Conservation (phyloP, 805 yeast species). For the Candida schatavii region DNA sequence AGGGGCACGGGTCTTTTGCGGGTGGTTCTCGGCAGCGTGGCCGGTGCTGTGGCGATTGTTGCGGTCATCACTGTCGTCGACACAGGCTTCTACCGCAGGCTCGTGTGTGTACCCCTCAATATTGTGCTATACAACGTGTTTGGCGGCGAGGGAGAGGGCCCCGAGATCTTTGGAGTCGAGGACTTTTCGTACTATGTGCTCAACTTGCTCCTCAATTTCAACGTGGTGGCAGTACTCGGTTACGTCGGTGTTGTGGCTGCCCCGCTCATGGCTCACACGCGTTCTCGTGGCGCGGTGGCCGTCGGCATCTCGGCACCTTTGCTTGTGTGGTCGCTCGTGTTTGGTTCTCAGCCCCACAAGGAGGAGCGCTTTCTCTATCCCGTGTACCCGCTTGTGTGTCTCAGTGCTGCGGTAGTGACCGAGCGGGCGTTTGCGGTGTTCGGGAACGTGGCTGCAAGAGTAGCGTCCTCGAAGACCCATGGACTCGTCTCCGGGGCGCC, state of each 20-base stretch:
- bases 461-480: not conserved
- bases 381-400: constrained; percentile 64
- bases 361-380: constrained; percentile 92
- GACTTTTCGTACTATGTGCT: constrained; percentile 67
- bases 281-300: constrained; percentile 9
- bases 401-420: constrained; percentile 57
- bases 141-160: constrained; percentile 72
- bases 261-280: constrained; percentile 12
- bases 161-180: constrained; percentile 87
- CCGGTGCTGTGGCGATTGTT: constrained; percentile 15
- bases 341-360: constrained; percentile 80
- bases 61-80: constrained; percentile 46
- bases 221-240: constrained; percentile 46
- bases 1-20: constrained; percentile 4
- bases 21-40: constrained; percentile 1
- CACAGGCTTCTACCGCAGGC: constrained; percentile 55
- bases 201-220: constrained; percentile 75
- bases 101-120: constrained; percentile 73
- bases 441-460: not conserved
- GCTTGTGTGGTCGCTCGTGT: constrained; percentile 63
- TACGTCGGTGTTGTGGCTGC: constrained; percentile 33
- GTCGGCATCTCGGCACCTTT: constrained; percentile 42
- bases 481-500: constrained; percentile 8
- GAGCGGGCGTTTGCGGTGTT: constrained; percentile 8
- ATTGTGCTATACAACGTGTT: constrained; percentile 78